A percentile compares a stretch with the other conserved stretches of the same genome.
Conservation (phyloP, 108 stramenopile genomes). For the Phaeodactylum tricornutum region DNA sequence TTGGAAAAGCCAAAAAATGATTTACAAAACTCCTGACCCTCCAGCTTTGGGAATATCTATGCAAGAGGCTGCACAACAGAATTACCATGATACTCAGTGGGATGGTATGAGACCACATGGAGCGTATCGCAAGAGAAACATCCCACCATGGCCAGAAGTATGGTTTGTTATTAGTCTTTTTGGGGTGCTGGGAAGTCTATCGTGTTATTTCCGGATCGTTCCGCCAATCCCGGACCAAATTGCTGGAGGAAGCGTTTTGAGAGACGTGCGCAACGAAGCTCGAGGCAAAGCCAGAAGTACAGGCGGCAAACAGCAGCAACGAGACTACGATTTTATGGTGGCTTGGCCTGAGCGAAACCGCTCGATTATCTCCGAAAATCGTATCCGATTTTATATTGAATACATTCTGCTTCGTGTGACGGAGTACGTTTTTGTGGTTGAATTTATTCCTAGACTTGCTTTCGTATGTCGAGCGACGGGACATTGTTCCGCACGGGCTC, state of each 20-base stretch:
- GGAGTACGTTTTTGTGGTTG: slow-evolving; percentile 44
- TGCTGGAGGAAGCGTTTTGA: slow-evolving; percentile 54
- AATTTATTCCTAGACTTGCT: too few species aligned
- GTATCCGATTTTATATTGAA: slow-evolving; percentile 42
- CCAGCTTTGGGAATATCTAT: not conserved
- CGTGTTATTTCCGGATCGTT: slow-evolving; percentile 8
- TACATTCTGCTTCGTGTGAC: slow-evolving; percentile 31
- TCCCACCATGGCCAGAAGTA: not conserved
- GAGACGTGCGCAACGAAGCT: slow-evolving; percentile 23
- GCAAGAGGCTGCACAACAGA: not conserved
- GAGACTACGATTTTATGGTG: too few species aligned
- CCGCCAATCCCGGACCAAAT: slow-evolving; percentile 64
- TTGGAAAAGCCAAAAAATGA: too few species aligned
- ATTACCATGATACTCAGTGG: not conserved
- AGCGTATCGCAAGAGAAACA: not conserved
- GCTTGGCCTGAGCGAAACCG: slow-evolving; percentile 57
- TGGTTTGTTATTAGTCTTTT: not conserved
- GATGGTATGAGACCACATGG: not conserved
- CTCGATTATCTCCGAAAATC: slow-evolving; percentile 55
- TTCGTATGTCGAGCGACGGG: too few species aligned
- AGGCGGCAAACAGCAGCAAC: too few species aligned
- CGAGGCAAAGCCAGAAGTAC: slow-evolving; percentile 5
- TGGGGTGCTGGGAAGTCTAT: not conserved
- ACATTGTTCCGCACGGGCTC: too few species aligned
- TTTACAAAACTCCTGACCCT: not conserved